Evolutionary conservation across 441 rosid species (phyloP), one percentile per base, ranked within the genome.

Genomic region (Corymbia citriodora): DNA sequence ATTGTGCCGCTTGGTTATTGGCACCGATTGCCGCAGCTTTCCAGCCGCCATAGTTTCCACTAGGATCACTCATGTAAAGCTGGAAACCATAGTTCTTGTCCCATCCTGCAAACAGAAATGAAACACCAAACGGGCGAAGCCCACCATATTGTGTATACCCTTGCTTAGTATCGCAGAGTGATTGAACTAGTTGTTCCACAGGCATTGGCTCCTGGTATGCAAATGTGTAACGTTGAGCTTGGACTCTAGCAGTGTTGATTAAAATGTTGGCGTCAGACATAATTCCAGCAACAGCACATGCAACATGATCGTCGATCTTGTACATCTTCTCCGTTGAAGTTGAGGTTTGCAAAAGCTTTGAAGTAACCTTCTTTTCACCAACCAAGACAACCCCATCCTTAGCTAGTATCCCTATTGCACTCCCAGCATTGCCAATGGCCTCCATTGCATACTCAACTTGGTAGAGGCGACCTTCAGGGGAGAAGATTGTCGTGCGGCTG

Each of bases 101-200:
- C 99, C 98, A 97, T 7, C 99, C 99, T 27, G 98, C 99, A 93
- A 97, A 97, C 10, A 97, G 96, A 93, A 97, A 97, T 0, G 99
- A 97, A 55, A 97, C 99, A 21, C 99, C 99, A 87, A 97, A 97
- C 1, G 99, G 99, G 3, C 99, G 97, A 54, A 97, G 99, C 89
- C 99, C 99, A 81, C 99, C 99, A n/a, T 97, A 97, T 91, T 97
- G 99, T 1, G 99, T 97, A 91, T 97, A 97, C n/a, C 99, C 99
- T 92, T 97, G 99, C 89, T 97, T 97, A 9, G 99, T 97, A 90
- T 97, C 99, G 52, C 99, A 97, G 33, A 97, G 98, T 74, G 99
- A 97, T 87, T 97, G 99, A 55, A 97, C 99, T 13, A 97, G 94
- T 94, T 97, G 99, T 93, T 97, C 99, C 7, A 97, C 99, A 0